Evolutionary conservation across 106 monocot species (phyloP).

Genomic region (Allium sativum): DNA sequence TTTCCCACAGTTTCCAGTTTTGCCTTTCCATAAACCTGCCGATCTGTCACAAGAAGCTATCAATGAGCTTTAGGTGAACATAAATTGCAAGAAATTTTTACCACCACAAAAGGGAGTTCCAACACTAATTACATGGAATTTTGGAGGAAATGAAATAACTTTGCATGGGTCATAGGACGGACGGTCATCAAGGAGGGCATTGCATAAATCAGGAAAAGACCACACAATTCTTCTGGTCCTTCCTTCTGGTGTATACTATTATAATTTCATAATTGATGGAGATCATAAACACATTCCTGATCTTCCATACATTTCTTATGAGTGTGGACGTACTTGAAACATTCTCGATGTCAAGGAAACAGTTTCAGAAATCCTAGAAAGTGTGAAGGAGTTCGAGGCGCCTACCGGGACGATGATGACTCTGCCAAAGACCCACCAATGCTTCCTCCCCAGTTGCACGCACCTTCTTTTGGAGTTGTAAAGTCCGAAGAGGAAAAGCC

Average conservation of each 20-base stretch:
- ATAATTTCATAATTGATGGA: conserved; percentile 78
- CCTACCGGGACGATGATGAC: conserved; percentile 41
- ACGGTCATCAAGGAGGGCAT: conserved; percentile 68
- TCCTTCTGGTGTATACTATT: conserved; percentile 70
- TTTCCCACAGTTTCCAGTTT: conserved; percentile 23
- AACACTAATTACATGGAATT: conserved; percentile 65
- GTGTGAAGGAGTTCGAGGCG: conserved; percentile 38
- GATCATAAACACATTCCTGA: conserved; percentile 49
- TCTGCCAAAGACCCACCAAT: conserved; percentile 45
- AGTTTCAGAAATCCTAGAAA: conserved; percentile 50
- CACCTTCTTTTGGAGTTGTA: conserved; percentile 25
- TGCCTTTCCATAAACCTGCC: conserved; percentile 48
- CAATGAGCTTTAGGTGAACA: conserved; percentile 29
- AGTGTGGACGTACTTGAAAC: conserved; percentile 34
- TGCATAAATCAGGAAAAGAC: conserved; percentile 80
- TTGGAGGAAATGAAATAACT: conserved; percentile 60
- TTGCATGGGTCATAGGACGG: conserved; percentile 96
- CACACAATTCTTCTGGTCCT: conserved; percentile 66
- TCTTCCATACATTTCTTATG: conserved; percentile 57
- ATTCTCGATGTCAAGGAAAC: conserved; percentile 67
- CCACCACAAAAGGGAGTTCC: conserved; percentile 62
- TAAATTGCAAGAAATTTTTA: conserved; percentile 12
- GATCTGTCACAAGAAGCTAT: conserved; percentile 14
- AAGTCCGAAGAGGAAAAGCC: conserved; percentile 17
- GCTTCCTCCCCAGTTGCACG: conserved; percentile 40